Percentiles rank a stretch among this genome's conserved stretches.
Evolutionary conservation across 768 basidiomycete genomes (phyloP).

Genomic region (Udeniomyces megalosporus): DNA sequence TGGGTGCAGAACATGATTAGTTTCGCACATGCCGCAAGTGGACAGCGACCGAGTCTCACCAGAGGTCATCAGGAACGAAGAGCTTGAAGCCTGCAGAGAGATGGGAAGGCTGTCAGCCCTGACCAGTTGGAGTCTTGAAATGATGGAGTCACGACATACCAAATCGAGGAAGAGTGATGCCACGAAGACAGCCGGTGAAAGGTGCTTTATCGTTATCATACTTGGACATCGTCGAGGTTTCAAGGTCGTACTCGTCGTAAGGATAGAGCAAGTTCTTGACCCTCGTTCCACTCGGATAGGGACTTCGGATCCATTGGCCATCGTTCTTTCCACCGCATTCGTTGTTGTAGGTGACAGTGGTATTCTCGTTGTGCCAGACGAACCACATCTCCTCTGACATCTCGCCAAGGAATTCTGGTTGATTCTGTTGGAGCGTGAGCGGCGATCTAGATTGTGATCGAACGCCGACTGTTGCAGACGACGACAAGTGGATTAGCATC

Average conservation of each 20-base stretch:
- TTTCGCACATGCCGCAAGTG: too few relatives aligned
- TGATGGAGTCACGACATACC: neutral
- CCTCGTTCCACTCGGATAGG: conserved; percentile 42
- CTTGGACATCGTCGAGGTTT: conserved; percentile 50
- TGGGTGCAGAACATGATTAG: too few relatives aligned
- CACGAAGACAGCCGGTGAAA: conserved; percentile 42
- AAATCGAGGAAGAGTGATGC: too few relatives aligned
- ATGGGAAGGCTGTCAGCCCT: neutral
- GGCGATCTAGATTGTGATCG: conserved; percentile 63
- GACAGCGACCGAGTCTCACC: conserved; percentile 30
- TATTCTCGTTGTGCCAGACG: conserved; percentile 70
- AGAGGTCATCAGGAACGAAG: conserved; percentile 52
- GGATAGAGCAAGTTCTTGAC: conserved; percentile 68
- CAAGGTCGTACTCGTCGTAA: conserved; percentile 46
- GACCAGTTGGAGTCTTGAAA: neutral
- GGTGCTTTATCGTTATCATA: conserved; percentile 44
- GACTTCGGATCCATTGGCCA: conserved; percentile 57
- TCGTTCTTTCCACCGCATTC: conserved; percentile 37
- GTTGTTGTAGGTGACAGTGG: conserved; percentile 47
- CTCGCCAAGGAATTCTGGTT: conserved; percentile 26
- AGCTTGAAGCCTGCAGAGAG: conserved; percentile 48
- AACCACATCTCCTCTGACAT: conserved; percentile 36
- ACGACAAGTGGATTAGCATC: too few relatives aligned
- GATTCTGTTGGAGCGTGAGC: conserved; percentile 42
- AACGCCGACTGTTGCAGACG: conserved; percentile 41